Evolutionary conservation across 1,139 yeast genomes (phyloP).

Genomic region (Sugiyamaella pinicola): DNA sequence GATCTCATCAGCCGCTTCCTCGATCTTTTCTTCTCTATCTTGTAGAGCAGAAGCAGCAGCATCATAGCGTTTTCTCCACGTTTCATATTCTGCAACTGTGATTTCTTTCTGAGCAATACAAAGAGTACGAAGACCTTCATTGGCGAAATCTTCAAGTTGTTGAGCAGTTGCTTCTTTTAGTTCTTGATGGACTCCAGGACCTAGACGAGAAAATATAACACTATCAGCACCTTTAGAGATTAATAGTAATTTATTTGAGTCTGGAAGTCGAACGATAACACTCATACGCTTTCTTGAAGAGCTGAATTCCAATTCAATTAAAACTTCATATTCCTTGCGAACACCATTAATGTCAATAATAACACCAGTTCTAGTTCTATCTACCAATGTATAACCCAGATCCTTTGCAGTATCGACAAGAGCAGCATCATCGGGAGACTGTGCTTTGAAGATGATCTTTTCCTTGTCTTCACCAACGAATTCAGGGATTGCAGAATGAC

Average conservation of each 20-base stretch:
- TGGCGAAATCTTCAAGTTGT: conserved; percentile 86
- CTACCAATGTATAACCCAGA: conserved; percentile 78
- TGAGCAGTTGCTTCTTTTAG: conserved; percentile 64
- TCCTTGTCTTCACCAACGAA: conserved; percentile 50
- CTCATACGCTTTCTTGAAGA: conserved; percentile 97
- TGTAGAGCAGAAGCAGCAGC: conserved; percentile 72
- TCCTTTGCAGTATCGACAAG: conserved; percentile 91
- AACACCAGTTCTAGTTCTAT: conserved; percentile 70
- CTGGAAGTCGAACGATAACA: conserved; percentile 67
- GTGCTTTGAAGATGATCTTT: conserved; percentile 73
- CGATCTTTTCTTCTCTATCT: conserved; percentile 76
- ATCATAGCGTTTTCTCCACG: conserved; percentile 70
- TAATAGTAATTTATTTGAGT: conserved; percentile 56
- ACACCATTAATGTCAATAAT: conserved; percentile 74
- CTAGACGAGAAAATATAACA: conserved; percentile 70
- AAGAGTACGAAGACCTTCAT: conserved; percentile 92
- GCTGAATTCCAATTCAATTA: conserved; percentile 78
- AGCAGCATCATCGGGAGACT: conserved; percentile 98
- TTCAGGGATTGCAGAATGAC: conserved; percentile 91
- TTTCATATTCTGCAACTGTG: conserved; percentile 57
- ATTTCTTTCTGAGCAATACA: conserved; percentile 85
- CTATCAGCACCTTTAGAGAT: conserved; percentile 95
- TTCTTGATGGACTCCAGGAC: conserved; percentile 41
- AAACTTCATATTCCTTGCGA: conserved; percentile 63
- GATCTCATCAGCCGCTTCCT: conserved; percentile 71